Conservation (phyloP, 495 filamentous ascomycete genomes). For the Penicillium fimorum region DNA sequence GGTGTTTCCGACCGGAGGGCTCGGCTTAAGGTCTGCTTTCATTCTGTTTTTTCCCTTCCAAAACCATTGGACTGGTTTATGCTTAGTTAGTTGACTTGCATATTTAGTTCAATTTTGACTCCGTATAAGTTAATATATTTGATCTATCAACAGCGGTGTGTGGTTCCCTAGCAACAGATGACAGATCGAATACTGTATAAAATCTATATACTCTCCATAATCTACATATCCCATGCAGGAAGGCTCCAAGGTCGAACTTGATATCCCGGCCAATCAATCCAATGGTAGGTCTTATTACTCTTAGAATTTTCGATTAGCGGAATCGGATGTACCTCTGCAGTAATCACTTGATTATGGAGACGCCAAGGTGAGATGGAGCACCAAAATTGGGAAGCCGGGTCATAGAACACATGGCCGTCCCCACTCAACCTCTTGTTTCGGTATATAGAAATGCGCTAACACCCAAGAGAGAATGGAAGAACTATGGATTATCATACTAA, state of each 20-base stretch:
- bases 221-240: neutral
- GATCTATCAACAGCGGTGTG: slow-evolving; percentile 21
- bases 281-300: slow-evolving; percentile 17
- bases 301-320: slow-evolving; percentile 14
- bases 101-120: neutral
- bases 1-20: slow-evolving; percentile 24
- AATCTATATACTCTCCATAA: too few species aligned
- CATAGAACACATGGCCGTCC: slow-evolving; percentile 29
- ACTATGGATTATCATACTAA: slow-evolving; percentile 9
- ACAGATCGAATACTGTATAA: too few species aligned
- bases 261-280: slow-evolving; percentile 15
- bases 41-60: neutral
- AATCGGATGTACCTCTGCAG: slow-evolving; percentile 3
- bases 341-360: slow-evolving; percentile 10
- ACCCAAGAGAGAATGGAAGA: slow-evolving; percentile 26
- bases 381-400: slow-evolving; percentile 16
- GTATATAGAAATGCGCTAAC: slow-evolving; percentile 22
- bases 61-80: neutral
- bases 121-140: neutral
- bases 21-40: slow-evolving; percentile 1
- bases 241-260: neutral
- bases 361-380: neutral
- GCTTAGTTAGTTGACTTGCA: neutral
- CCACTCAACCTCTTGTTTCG: slow-evolving; percentile 16
- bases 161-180: slow-evolving; percentile 29